Evolutionary conservation across 345 rosid species (phyloP).

Genomic region (Balakata baccata): DNA sequence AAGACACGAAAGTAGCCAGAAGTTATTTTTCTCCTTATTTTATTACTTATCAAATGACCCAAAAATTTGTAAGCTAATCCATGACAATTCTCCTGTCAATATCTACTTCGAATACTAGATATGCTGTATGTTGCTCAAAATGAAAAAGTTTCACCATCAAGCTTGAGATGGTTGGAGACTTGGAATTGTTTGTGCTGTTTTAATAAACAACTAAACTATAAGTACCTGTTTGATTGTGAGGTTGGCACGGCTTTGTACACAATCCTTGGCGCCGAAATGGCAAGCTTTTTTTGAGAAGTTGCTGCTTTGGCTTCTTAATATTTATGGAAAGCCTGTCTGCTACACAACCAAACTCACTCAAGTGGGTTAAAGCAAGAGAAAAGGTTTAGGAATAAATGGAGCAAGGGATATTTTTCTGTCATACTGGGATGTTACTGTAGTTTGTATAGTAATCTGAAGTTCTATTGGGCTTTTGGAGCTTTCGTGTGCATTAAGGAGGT

Average conservation of each 20-base stretch:
- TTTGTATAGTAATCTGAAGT: background rate
- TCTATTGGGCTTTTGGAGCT: background rate
- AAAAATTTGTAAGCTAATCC: slow-evolving; percentile 70
- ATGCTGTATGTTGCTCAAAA: too few relatives aligned
- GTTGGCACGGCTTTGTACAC: background rate
- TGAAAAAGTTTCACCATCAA: too few relatives aligned
- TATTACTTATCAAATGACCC: slow-evolving; percentile 76
- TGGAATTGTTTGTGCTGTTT: too few relatives aligned
- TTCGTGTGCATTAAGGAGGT: background rate
- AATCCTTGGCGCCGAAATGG: background rate
- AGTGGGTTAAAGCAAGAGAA: background rate
- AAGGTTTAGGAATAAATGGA: background rate
- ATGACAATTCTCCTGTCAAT: background rate
- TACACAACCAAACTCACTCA: background rate
- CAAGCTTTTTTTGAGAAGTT: background rate
- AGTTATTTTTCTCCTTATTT: slow-evolving; percentile 91
- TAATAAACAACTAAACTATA: too few relatives aligned
- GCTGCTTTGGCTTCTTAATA: background rate
- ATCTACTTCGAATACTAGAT: slow-evolving; percentile 4
- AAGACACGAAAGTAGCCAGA: slow-evolving; percentile 94
- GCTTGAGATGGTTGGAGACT: background rate
- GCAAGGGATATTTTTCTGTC: background rate
- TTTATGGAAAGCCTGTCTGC: background rate
- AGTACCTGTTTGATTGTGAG: background rate
- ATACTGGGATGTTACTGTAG: background rate